Evolutionary conservation across 2,329 filamentous ascomycete species (phyloP).

Genomic region (Raffaelea albimanens): DNA sequence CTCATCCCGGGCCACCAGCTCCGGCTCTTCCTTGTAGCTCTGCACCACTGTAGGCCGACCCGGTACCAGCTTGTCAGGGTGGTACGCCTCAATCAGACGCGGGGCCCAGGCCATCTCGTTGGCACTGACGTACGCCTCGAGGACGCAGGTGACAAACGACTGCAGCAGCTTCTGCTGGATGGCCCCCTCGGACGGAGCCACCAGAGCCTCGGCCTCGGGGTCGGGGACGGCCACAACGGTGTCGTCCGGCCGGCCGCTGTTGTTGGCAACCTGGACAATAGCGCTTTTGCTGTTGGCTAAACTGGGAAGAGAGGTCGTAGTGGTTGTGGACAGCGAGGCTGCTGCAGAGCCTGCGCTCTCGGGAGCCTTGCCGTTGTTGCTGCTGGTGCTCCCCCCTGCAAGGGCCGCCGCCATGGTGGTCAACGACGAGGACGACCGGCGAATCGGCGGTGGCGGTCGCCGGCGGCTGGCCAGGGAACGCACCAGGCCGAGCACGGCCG

Average conservation of each 20-base stretch:
- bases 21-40: slow-evolving; percentile 51
- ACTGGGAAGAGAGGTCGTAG: neutral
- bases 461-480: slow-evolving; percentile 59
- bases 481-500: slow-evolving; percentile 60
- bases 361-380: neutral
- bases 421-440: slow-evolving; percentile 33
- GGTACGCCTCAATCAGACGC: slow-evolving; percentile 58
- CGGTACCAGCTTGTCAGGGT: slow-evolving; percentile 54
- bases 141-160: slow-evolving; percentile 66
- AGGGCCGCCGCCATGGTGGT: neutral
- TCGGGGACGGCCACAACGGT: slow-evolving; percentile 49
- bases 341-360: neutral
- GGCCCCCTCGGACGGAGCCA: slow-evolving; percentile 46
- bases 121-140: slow-evolving; percentile 62
- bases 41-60: slow-evolving; percentile 52
- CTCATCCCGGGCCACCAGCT: slow-evolving; percentile 51
- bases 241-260: slow-evolving; percentile 30
- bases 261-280: slow-evolving; percentile 31
- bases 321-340: neutral
- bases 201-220: slow-evolving; percentile 48
- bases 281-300: slow-evolving; percentile 31
- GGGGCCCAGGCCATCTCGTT: slow-evolving; percentile 53
- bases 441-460: slow-evolving; percentile 50
- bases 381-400: neutral
- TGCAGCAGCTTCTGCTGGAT: slow-evolving; percentile 59